These are phyloP conservation scores for Beauveria brongniartii DNA, from an alignment of 2,329 filamentous ascomycete species.

Conservation along the genomic window DNA sequence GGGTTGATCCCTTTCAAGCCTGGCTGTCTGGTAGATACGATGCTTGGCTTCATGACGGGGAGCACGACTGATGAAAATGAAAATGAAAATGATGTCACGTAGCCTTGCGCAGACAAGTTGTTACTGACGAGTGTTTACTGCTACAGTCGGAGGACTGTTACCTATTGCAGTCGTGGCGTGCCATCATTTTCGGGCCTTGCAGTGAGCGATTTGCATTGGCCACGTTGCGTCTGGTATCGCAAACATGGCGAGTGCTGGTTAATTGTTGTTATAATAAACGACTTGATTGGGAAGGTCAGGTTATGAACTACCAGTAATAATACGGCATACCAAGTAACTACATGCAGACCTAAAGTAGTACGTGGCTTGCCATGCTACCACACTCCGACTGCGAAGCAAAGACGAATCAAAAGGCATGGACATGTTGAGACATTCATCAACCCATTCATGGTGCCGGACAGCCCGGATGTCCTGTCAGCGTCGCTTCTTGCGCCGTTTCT, in stretches of 20 bases:
- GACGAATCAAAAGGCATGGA: neutral
- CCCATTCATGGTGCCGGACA: neutral
- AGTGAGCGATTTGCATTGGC: neutral
- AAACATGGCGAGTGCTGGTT: neutral
- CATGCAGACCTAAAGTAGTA: neutral
- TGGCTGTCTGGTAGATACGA: neutral
- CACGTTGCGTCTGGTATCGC: constrained; percentile 8
- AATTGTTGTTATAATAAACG: neutral
- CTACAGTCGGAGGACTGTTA: neutral
- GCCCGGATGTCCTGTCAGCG: neutral
- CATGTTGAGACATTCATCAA: constrained; percentile 1
- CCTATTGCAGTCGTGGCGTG: neutral
- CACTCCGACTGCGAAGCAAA: neutral
- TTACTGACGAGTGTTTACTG: neutral
- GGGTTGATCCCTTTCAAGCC: neutral
- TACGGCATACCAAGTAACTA: no score
- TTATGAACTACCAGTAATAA: neutral
- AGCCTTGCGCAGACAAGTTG: constrained; percentile 3
- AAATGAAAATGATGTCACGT: neutral
- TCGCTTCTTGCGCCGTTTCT: neutral
- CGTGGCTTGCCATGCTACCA: neutral
- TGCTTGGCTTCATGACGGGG: neutral
- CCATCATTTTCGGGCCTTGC: neutral
- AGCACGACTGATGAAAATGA: neutral
- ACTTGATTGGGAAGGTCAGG: constrained; percentile 7